Evolutionary conservation across 176 grass and related monocot genomes (phyloP).

Genomic region (Chloris gayana): DNA sequence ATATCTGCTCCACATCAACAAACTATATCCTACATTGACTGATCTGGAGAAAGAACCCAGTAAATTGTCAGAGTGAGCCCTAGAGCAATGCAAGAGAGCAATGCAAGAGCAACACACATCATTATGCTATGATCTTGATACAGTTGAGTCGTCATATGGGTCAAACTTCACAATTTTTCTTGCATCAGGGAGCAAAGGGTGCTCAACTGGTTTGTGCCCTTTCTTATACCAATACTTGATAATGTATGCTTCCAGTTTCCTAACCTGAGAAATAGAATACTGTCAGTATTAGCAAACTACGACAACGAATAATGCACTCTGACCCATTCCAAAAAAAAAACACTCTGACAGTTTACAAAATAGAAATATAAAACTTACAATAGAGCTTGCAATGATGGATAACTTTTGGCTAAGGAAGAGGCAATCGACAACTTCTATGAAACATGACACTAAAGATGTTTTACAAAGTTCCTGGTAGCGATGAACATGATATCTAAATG

Average conservation of each 20-base stretch:
- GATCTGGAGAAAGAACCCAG: background rate
- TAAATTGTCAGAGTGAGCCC: background rate
- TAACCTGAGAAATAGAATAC: slow-evolving; percentile 55
- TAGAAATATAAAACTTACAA: no score
- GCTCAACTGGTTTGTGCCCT: slow-evolving; percentile 51
- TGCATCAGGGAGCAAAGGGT: slow-evolving; percentile 53
- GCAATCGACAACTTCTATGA: background rate
- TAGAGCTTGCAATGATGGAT: background rate
- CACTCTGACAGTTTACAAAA: no score
- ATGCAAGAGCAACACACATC: background rate
- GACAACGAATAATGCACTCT: no score
- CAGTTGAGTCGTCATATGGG: slow-evolving; percentile 36
- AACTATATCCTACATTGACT: background rate
- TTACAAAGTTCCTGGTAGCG: background rate
- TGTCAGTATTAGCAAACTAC: background rate
- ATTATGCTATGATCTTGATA: slow-evolving; percentile 31
- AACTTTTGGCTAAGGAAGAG: slow-evolving; percentile 15
- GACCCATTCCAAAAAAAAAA: no score
- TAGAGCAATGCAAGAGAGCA: no score
- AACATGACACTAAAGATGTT: background rate
- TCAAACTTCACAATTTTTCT: slow-evolving; percentile 51
- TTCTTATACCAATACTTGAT: slow-evolving; percentile 58
- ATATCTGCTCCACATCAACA: slow-evolving; percentile 6
- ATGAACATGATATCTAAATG: slow-evolving; percentile 4
- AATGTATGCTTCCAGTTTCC: slow-evolving; percentile 54